phyloP scores from a whole-genome alignment of 192 early-diverging fungal species.

The Coemansia sp. region DNA sequence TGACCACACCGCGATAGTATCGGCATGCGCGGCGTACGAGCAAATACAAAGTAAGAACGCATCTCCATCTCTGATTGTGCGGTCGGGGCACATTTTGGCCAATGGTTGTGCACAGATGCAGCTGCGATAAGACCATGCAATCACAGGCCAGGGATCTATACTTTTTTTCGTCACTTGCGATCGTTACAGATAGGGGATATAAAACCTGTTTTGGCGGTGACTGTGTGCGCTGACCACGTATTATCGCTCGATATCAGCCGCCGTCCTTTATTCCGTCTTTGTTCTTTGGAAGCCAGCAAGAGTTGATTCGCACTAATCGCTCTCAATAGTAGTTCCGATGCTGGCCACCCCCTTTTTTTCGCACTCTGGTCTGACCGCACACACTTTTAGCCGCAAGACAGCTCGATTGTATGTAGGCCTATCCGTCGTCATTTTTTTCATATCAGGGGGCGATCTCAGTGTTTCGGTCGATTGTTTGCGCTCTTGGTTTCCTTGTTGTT shows the following conservation, averaged over 20 bases:
- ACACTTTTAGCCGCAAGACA: too few relatives aligned
- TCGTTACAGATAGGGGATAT: constrained; percentile 11
- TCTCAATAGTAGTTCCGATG: background rate
- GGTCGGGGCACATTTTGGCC: constrained; percentile 15
- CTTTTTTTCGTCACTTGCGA: background rate
- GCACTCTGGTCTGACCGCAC: too few relatives aligned
- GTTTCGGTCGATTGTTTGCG: too few relatives aligned
- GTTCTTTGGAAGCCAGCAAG: background rate
- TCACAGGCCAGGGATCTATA: constrained; percentile 16
- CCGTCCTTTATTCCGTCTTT: background rate
- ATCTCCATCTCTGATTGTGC: background rate
- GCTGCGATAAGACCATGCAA: constrained; percentile 18
- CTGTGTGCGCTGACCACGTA: background rate
- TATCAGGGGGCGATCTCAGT: too few relatives aligned
- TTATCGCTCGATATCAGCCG: background rate
- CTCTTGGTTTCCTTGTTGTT: too few relatives aligned
- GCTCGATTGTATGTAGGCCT: too few relatives aligned
- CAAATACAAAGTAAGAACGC: too few relatives aligned
- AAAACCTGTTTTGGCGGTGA: background rate
- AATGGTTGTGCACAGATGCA: constrained; percentile 21
- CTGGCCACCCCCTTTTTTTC: too few relatives aligned
- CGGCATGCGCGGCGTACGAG: too few relatives aligned
- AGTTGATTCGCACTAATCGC: background rate
- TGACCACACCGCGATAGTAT: too few relatives aligned
- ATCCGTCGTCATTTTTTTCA: too few relatives aligned